phyloP scores from a whole-genome alignment of 1,284 basidiomycete genomes.

The Puccinia brachypodii region DNA sequence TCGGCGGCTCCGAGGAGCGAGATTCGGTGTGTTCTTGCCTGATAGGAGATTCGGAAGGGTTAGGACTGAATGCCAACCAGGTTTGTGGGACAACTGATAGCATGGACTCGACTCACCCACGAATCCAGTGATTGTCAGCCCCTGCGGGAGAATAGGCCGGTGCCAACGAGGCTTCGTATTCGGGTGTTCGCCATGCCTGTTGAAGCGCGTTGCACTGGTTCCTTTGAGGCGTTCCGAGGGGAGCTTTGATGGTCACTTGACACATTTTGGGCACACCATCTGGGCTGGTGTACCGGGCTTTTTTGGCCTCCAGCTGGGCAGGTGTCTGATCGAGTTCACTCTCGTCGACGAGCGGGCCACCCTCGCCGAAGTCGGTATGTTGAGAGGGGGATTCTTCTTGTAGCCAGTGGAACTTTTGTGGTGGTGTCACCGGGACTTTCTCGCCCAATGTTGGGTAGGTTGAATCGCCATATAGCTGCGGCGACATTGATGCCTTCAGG shows the following conservation, averaged over 20 bases:
- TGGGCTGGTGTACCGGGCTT: background rate
- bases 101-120: background rate
- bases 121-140: background rate
- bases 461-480: constrained; percentile 1
- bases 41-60: background rate
- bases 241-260: background rate
- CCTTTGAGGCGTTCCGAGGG: background rate
- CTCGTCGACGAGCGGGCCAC: background rate
- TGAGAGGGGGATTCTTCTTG: background rate
- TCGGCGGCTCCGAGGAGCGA: background rate
- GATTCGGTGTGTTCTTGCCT: background rate
- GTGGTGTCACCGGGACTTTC: background rate
- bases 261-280: background rate
- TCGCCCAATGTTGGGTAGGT: background rate
- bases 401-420: constrained; percentile 5
- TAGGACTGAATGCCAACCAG: background rate
- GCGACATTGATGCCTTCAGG: background rate
- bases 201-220: background rate
- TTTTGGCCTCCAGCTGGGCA: background rate
- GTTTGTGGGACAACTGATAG: too few species aligned
- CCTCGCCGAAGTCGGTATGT: background rate
- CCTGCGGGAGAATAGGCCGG: constrained; percentile 26
- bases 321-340: background rate
- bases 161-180: constrained; percentile 6
- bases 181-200: constrained; percentile 19